Base-by-base conservation (phyloP, 2,329 filamentous ascomycete species). In the Colletotrichum eremochloae region DNA sequence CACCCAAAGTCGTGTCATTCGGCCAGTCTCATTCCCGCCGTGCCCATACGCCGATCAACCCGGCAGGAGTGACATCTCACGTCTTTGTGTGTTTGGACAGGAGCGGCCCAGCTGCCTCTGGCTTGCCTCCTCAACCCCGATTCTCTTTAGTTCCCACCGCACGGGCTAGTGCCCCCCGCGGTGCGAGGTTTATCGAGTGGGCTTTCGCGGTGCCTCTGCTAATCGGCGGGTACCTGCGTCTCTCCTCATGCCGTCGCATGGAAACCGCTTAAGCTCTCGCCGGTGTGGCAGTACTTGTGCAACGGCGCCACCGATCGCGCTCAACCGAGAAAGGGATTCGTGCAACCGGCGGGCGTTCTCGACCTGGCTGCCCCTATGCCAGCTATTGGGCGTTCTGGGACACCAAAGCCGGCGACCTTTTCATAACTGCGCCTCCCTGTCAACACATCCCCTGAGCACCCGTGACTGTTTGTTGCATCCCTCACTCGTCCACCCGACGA, bases 161-260 rank as follows among this genome's bases (percentile, higher is more conserved):
- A 24, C 36, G 66, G 48, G 40, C 65, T 71, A 63, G 69, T 52
- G 57, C 29, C 24, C 44, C 42, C 20, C 40, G n/a, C 38, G 52
- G 65, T 61, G 60, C 31, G 15, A 69, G 48, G 60, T 64, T 46
- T 69, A 72, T 69, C 55, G 60, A 60, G 55, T 69, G 31, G 65
- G 69, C 66, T 64, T 72, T 69, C 46, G 69, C 40, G 46, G 44
- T 55, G 44, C 48, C 55, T 60, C 66, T 69, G 15, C 29, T 53
- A 69, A 60, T 36, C 40, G 53, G 44, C 69, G 69, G 66, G 69
- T 72, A 65, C 69, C 69, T 72, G 66, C 66, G 69, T 60, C 69
- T 69, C 69, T 55, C 29, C 55, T 48, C 55, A 48, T 64, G 38
- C 58, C 46, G 31, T 55, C 44, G n/a, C 60, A 44, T 63, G 58